Conservation (phyloP, 2,329 filamentous ascomycete species). For the Periconia macrospinosa region DNA sequence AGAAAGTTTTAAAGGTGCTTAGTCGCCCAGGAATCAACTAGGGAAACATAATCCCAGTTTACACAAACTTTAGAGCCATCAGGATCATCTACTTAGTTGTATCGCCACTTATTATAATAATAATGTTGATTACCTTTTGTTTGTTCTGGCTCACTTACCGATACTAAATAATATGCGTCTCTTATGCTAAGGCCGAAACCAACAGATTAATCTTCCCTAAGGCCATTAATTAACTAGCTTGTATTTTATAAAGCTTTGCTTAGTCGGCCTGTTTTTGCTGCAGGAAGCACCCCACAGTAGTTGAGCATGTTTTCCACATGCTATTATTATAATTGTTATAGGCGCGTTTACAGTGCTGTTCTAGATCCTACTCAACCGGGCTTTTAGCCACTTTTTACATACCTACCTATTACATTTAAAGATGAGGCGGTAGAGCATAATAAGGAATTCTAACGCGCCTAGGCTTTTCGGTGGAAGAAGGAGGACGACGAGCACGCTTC, state of each 20-base stretch:
- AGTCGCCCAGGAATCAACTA: conserved; percentile 76
- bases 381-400: conserved; percentile 86
- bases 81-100: conserved; percentile 86
- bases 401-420: conserved; percentile 91
- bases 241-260: conserved; percentile 89
- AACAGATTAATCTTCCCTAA: conserved; percentile 89
- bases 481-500: conserved; percentile 53
- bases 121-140: conserved; percentile 89
- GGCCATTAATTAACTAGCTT: conserved; percentile 94
- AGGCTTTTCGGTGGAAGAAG: conserved; percentile 67
- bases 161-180: conserved; percentile 97
- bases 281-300: conserved; percentile 59
- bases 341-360: conserved; percentile 72
- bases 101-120: conserved; percentile 85
- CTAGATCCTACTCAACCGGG: conserved; percentile 77
- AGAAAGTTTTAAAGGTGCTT: conserved; percentile 86
- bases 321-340: conserved; percentile 79
- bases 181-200: conserved; percentile 84
- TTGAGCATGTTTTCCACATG: conserved; percentile 71
- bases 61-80: conserved; percentile 95
- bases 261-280: conserved; percentile 89
- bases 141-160: conserved; percentile 93
- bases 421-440: conserved; percentile 93
- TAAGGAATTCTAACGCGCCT: conserved; percentile 79
- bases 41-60: conserved; percentile 94